Base-by-base conservation (phyloP, 2,329 filamentous ascomycete species). In the Phialocephala subalpina region DNA sequence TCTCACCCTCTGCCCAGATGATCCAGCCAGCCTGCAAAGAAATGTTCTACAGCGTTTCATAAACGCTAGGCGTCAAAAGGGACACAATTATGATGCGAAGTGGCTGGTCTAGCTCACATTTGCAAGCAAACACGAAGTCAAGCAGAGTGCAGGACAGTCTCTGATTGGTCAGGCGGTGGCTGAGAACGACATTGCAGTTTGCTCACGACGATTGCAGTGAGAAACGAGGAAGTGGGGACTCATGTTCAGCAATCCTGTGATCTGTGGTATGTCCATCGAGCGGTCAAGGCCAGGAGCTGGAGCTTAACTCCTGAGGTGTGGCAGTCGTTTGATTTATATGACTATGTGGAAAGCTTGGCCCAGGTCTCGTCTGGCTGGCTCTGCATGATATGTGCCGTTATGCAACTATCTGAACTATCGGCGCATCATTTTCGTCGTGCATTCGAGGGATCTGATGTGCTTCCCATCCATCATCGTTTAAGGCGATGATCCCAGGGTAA, bases 81-180 rank as follows among this genome's bases (percentile, higher is more conserved):
- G 42, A 64, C 47, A 61, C 59, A 62, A 35, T 57, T 65, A 58
- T 66, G 65, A 67, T 70, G 67, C 69, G 66, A 62, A 45, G 65
- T 71, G 66, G 68, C 66, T 67, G 62, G 60, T 27, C 57, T 67
- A 65, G 67, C 62, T 65, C 55, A 42, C 56, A 61, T 45, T n/a
- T 60, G 45, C 49, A 58, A 66, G 67, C 72, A 73, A 73, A 72
- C 72, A 73, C 49, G 35, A 58, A 60, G 63, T 25, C 63, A 63
- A 40, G 40, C 42, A 64, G 63, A 18, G 11, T 33, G n/a, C 5
- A 33, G 2, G 42, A 7, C 22, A 56, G 2, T n/a, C 3, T 25
- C 45, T 42, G 45, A 55, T 68, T 68, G 68, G 67, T 27, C 56
- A 35, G 20, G 33, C n/a, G 9, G 25, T 20, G 9, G 59, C 18